These are phyloP conservation scores for Geotrichum cucujoidarum DNA, from an alignment of 1,139 yeast genomes.

Conservation along the genomic window DNA sequence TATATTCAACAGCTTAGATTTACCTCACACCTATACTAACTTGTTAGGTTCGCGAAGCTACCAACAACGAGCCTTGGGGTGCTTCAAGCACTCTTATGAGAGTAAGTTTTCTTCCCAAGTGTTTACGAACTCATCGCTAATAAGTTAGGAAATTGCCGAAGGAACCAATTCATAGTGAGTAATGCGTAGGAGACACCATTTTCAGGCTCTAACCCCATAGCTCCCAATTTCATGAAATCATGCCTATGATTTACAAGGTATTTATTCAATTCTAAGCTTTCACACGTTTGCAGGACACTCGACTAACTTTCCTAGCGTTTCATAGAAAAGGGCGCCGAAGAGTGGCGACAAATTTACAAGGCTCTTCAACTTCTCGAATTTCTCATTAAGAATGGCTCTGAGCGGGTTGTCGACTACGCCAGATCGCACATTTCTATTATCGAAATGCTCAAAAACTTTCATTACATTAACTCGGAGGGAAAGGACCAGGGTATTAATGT, in stretches of 20 bases:
- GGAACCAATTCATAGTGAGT: slow-evolving; percentile 76
- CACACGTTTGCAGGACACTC: slow-evolving; percentile 9
- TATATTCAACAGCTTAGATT: slow-evolving; percentile 28
- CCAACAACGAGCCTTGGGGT: slow-evolving; percentile 99
- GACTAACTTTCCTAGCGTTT: slow-evolving; percentile 45
- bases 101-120: slow-evolving; percentile 21
- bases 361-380: slow-evolving; percentile 87
- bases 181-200: too few species aligned
- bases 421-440: slow-evolving; percentile 77
- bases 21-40: not conserved
- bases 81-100: slow-evolving; percentile 86
- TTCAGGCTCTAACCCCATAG: too few species aligned
- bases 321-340: slow-evolving; percentile 91
- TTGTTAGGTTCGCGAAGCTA: slow-evolving; percentile 66
- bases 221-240: slow-evolving; percentile 43
- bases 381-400: slow-evolving; percentile 86
- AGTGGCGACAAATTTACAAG: slow-evolving; percentile 98
- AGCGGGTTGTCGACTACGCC: slow-evolving; percentile 91
- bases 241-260: slow-evolving; percentile 43
- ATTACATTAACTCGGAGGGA: slow-evolving; percentile 88
- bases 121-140: not conserved
- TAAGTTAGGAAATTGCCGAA: slow-evolving; percentile 68
- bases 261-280: not conserved
- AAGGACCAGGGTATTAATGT: slow-evolving; percentile 96
- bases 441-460: slow-evolving; percentile 88